Base-by-base conservation (phyloP, 805 yeast genomes). In the Cyberlindnera americana region DNA sequence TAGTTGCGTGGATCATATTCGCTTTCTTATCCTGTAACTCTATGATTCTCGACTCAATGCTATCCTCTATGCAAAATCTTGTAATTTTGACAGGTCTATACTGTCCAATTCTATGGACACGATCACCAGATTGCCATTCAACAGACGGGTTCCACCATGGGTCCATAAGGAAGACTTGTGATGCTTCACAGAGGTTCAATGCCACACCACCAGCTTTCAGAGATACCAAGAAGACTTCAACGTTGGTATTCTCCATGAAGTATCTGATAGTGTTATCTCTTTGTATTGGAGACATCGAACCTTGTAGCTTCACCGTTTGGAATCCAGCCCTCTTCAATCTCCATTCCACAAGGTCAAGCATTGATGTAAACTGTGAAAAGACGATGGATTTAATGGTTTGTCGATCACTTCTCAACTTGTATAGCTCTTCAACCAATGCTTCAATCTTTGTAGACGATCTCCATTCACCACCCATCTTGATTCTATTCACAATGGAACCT, bases 111-210 rank as follows among this genome's bases (percentile, higher is more conserved):
- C 99, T 78, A 64, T 93, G 98, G 17, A 93, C 97, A 66, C 99
- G 79, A 62, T 93, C 99, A 63, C 95, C 96, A 36, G 95, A 83
- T 61, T 93, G 99, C 89, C 97, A 93, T 61, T 93, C 99, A 7
- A 91, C 93, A 50, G 95, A 84, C 1, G 98, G 98, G 59, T 93
- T 95, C 98, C 99, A 93, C 99, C 99, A 93, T 25, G 98, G 98
- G 55, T 93, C 99, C 70, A 93, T 70, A 32, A 93, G 72, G 52
- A 93, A 93, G 33, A 93, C 98, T 56, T 91, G 98, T 3, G 95
- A 89, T 0, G 99, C 98, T 56, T 95, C 99, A 56, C 96, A 91
- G 48, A 93, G 70, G 59, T 93, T 93, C 49, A 93, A 70, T 0
- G 99, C 99, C 30, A 93, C 99, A 65, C 99, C 99, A 50, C 99